A percentile compares a stretch with the other conserved stretches of the same genome.
These are phyloP conservation scores for Aureobasidium sp. DNA, from an alignment of 2,329 filamentous ascomycete genomes.

Conservation along the genomic window DNA sequence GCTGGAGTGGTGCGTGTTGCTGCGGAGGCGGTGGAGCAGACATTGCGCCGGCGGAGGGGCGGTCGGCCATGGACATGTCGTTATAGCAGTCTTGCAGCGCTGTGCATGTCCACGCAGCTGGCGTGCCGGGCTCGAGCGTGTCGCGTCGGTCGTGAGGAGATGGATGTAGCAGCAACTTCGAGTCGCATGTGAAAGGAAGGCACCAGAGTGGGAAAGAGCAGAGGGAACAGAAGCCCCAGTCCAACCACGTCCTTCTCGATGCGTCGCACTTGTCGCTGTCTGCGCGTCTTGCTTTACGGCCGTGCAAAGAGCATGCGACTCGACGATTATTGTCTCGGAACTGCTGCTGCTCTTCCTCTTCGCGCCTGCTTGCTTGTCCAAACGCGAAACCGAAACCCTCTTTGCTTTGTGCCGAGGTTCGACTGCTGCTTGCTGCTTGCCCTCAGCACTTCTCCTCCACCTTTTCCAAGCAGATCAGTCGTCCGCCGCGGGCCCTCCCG, in stretches of 20 bases:
- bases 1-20: background rate
- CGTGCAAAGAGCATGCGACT: background rate
- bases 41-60: slow-evolving; percentile 17
- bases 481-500: background rate
- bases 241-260: background rate
- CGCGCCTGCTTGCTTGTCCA: background rate
- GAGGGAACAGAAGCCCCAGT: background rate
- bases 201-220: slow-evolving; percentile 9
- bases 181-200: slow-evolving; percentile 15
- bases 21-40: slow-evolving; percentile 16
- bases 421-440: background rate
- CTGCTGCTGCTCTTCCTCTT: background rate
- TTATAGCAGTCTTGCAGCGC: background rate
- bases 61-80: slow-evolving; percentile 16
- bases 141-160: background rate
- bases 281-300: background rate
- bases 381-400: background rate
- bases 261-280: background rate
- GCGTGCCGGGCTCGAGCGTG: background rate
- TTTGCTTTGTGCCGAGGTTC: slow-evolving; percentile 1
- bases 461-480: background rate
- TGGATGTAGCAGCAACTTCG: background rate
- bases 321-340: background rate
- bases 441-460: background rate
- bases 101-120: background rate